These are phyloP conservation scores for Chlorella sp. DNA, from an alignment of 139 green algal genomes.

Conservation along the genomic window DNA sequence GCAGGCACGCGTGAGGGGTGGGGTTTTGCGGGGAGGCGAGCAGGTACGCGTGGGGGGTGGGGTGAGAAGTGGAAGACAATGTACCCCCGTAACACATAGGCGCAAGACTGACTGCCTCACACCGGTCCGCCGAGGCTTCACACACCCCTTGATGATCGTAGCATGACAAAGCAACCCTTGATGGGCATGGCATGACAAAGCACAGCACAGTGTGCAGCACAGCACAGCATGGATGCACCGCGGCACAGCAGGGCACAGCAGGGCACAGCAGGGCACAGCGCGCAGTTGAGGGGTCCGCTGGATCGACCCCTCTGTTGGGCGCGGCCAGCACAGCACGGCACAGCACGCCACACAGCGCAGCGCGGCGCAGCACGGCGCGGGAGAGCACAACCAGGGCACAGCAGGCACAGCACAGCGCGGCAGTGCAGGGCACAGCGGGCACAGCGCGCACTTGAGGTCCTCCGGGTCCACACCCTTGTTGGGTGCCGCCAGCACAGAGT, in stretches of 20 bases:
- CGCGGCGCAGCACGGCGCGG: not conserved
- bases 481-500: constrained; percentile 48
- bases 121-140: too few species aligned
- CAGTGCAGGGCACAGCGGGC: not conserved
- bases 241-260: not conserved
- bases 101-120: too few species aligned
- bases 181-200: not conserved
- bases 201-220: not conserved
- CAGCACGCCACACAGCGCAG: not conserved
- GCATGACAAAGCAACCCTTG: too few species aligned
- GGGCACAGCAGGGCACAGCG: not conserved
- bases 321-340: not conserved
- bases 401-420: not conserved
- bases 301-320: too few species aligned
- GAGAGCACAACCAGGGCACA: not conserved
- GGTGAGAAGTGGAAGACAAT: too few species aligned
- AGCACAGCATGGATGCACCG: not conserved
- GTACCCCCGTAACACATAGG: too few species aligned
- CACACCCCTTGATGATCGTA: too few species aligned
- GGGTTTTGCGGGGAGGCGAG: too few species aligned
- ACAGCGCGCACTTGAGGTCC: constrained; percentile 41
- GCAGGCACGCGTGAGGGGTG: too few species aligned
- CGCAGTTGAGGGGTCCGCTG: too few species aligned
- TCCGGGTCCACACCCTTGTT: constrained; percentile 32
- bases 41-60: too few species aligned